Base-by-base conservation (phyloP, 495 filamentous ascomycete species). In the Aspergillus affinis region DNA sequence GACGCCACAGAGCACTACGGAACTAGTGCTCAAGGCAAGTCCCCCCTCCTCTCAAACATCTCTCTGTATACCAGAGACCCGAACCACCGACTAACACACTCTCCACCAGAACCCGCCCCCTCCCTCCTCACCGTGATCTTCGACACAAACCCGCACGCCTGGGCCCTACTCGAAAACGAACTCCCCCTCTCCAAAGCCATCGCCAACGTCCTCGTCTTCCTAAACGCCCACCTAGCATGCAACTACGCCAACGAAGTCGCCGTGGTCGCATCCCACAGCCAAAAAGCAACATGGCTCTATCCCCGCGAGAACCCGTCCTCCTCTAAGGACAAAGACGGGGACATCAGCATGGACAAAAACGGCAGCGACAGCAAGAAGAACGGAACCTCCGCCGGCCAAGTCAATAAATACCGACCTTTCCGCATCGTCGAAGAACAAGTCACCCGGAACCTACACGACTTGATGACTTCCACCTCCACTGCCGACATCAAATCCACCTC, bases 81-180 rank as follows among this genome's bases (percentile, higher is more conserved):
- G 46, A 58, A 4, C 26, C 18, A 41, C 17, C 21, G 6, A 49
- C 13, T 18, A 52, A 45, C 2, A 12, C 41, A 18, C 27, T 20
- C n/a, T 17, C 30, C n/a, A 41, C 30, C 48, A 89, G 88, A 85
- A 57, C 86, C 87, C 51, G 77, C 90, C 4, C 92, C 95, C 0
- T 96, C 94, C 29, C 86, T 98, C 46, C 84, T 96, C 54, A 89
- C 90, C 60, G 86, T 98, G 68, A 84, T 98, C 73, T 82, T 98
- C 78, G 94, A 98, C 77, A 97, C 94, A 47, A 98, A 98, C 69
- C 95, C 94, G 1, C 90, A 89, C 65, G 92, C 94, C 70, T 98
- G 94, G 94, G 86, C 90, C 4, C 80, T 89, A 51, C 83, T 98
- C 58, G 74, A 84, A 62, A 73, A 86, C 60, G 85, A 83, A 5